These are phyloP conservation scores for Heimioporus sp. DNA, from an alignment of 768 basidiomycete genomes.

Conservation along the genomic window DNA sequence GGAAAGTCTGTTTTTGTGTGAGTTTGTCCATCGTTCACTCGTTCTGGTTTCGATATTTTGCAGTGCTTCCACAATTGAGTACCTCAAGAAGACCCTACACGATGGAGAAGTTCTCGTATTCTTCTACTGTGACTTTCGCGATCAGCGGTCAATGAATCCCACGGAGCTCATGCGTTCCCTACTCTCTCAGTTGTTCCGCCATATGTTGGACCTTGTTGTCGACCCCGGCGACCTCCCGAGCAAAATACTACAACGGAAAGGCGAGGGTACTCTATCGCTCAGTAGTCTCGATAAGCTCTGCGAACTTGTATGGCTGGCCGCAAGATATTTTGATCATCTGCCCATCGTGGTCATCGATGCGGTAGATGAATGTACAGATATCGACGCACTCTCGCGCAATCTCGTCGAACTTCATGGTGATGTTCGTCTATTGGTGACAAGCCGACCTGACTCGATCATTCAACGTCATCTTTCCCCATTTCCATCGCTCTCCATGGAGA, in stretches of 20 bases:
- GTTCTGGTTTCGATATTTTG: not conserved
- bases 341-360: constrained; percentile 1
- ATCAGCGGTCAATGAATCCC: not conserved
- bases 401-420: not conserved
- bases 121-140: constrained; percentile 13
- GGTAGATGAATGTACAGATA: constrained; percentile 1
- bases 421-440: not conserved
- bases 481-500: not conserved
- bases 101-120: not conserved
- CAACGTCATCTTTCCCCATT: not conserved
- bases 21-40: not conserved
- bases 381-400: not conserved
- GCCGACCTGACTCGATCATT: not conserved
- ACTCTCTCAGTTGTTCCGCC: constrained; percentile 4
- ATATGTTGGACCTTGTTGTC: not conserved
- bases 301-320: not conserved
- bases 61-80: not conserved
- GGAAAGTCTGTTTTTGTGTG: not conserved
- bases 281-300: not conserved
- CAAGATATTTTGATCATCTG: not conserved
- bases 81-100: not conserved
- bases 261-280: not conserved
- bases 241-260: constrained; percentile 1
- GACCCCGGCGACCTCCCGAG: not conserved
- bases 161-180: constrained; percentile 5